phyloP scores from a whole-genome alignment of 2,329 filamentous ascomycete genomes.

The Fusarium heterosporum region DNA sequence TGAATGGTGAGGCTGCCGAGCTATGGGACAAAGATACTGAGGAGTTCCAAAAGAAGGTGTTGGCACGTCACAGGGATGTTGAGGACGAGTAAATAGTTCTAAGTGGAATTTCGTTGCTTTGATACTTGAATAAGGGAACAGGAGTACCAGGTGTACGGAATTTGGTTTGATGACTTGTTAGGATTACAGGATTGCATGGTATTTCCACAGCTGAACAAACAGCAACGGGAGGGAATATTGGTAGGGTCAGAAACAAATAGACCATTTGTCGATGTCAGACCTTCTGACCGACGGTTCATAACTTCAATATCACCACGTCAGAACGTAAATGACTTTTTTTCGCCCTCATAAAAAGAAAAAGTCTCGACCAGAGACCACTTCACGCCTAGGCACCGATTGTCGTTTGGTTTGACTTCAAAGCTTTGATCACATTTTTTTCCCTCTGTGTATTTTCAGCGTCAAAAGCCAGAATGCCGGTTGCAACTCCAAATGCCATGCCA shows the following conservation, averaged over 20 bases:
- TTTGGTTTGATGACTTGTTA: conserved; percentile 49
- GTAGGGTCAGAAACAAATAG: conserved; percentile 43
- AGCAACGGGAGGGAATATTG: conserved; percentile 35
- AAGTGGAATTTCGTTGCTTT: conserved; percentile 34
- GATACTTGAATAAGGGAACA: conserved; percentile 52
- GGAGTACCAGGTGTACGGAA: conserved; percentile 56
- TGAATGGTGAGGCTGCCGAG: conserved; percentile 96
- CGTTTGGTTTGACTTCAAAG: conserved; percentile 45
- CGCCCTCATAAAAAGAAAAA: conserved; percentile 38
- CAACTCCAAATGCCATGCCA: conserved; percentile 62
- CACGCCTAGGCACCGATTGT: conserved; percentile 48
- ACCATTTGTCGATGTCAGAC: conserved; percentile 45
- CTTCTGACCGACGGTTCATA: conserved; percentile 45
- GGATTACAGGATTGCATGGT: conserved; percentile 52
- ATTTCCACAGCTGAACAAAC: conserved; percentile 40
- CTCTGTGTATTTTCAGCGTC: conserved; percentile 54
- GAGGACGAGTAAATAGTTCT: conserved; percentile 66
- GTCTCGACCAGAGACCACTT: conserved; percentile 42
- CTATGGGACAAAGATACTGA: conserved; percentile 91
- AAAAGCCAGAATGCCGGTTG: conserved; percentile 60
- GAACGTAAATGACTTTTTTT: conserved; percentile 42
- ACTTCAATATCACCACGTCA: conserved; percentile 39
- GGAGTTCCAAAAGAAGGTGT: conserved; percentile 85
- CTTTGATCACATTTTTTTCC: conserved; percentile 53
- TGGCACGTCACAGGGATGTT: conserved; percentile 71